Conservation (phyloP, 257 asterid genomes). For the Penstemon barbatus region DNA sequence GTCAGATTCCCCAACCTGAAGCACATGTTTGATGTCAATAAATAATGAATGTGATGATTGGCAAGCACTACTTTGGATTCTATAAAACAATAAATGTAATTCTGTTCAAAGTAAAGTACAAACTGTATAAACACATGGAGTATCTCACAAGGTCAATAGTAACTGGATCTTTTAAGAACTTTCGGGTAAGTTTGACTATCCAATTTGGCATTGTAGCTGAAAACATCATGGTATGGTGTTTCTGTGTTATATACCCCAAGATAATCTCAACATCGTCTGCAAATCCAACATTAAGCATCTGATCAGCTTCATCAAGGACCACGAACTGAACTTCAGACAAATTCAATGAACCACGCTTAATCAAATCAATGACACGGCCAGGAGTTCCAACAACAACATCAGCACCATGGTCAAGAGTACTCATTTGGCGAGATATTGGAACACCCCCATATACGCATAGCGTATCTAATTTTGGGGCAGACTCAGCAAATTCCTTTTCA, state of each 20-base stretch:
- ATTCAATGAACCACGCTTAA: slow-evolving; percentile 79
- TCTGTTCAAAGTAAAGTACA: not conserved
- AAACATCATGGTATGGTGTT: slow-evolving; percentile 97
- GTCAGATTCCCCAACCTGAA: slow-evolving; percentile 93
- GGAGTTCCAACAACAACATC: slow-evolving; percentile 95
- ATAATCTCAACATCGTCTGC: slow-evolving; percentile 94
- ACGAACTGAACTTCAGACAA: slow-evolving; percentile 72
- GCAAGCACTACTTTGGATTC: slow-evolving; percentile 1
- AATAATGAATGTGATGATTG: slow-evolving; percentile 5
- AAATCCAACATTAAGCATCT: slow-evolving; percentile 99
- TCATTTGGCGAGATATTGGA: slow-evolving; percentile 77
- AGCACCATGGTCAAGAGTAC: slow-evolving; percentile 79
- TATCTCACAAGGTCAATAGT: slow-evolving; percentile 87
- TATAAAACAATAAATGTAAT: slow-evolving; percentile 4
- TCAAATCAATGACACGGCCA: slow-evolving; percentile 90
- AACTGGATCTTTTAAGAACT: slow-evolving; percentile 73
- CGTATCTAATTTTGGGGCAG: slow-evolving; percentile 74
- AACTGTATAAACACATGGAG: slow-evolving; percentile 3
- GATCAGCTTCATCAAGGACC: slow-evolving; percentile 98
- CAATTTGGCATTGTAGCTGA: slow-evolving; percentile 98
- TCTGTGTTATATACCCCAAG: slow-evolving; percentile 66
- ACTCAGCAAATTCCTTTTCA: slow-evolving; percentile 83
- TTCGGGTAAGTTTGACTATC: slow-evolving; percentile 82
- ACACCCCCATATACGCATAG: slow-evolving; percentile 92
- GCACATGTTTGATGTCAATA: slow-evolving; percentile 27